Conservation (phyloP, 768 basidiomycete genomes). For the Amanita pseudoporphyria region DNA sequence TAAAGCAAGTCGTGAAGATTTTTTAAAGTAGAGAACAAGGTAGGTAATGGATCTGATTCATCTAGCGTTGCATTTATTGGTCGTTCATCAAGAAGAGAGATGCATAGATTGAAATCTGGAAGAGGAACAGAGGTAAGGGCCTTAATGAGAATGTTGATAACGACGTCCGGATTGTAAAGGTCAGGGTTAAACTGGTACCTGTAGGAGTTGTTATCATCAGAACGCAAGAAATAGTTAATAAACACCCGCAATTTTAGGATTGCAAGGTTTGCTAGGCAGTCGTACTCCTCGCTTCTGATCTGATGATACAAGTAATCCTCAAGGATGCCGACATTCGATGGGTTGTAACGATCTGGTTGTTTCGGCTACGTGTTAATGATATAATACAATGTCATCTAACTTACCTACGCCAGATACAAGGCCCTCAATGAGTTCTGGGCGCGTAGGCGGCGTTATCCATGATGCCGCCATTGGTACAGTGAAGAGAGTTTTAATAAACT, state of each 20-base stretch:
- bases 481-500: constrained; percentile 12
- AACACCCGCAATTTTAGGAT: constrained; percentile 76
- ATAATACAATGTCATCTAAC: constrained; percentile 17
- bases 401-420: constrained; percentile 85
- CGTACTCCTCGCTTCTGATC: constrained; percentile 84
- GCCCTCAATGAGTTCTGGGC: constrained; percentile 83
- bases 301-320: constrained; percentile 97
- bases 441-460: constrained; percentile 69
- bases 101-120: constrained; percentile 91
- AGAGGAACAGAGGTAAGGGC: constrained; percentile 75
- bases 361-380: constrained; percentile 5
- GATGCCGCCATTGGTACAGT: constrained; percentile 37
- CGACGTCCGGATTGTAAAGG: constrained; percentile 87
- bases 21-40: constrained; percentile 59
- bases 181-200: constrained; percentile 97
- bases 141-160: constrained; percentile 92
- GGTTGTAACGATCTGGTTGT: constrained; percentile 86
- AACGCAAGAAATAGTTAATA: not conserved
- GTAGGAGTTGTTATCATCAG: constrained; percentile 7
- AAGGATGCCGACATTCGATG: constrained; percentile 83
- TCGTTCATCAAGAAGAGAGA: constrained; percentile 84
- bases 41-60: constrained; percentile 74
- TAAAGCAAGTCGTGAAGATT: constrained; percentile 61
- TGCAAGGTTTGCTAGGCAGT: constrained; percentile 90
- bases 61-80: constrained; percentile 44